Conservation (phyloP, 1,139 yeast species). For the Scheffersomyces segobiensis region DNA sequence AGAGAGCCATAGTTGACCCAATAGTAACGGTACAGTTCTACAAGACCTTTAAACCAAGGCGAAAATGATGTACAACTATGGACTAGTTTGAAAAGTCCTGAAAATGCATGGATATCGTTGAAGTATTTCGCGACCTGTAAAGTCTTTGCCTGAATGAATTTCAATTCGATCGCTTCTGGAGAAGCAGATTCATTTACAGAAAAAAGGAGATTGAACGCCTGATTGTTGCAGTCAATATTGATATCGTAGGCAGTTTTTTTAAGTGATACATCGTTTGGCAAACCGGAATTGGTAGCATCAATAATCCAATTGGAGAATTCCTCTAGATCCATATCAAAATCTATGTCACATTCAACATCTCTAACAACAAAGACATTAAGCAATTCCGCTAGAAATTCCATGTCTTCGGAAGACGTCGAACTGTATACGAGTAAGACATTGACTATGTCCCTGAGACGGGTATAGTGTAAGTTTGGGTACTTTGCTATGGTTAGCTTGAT, state of each 20-base stretch:
- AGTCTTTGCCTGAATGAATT: constrained; percentile 26
- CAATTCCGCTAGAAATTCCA: constrained; percentile 7
- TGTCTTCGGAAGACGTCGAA: constrained; percentile 12
- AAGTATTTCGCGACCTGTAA: constrained; percentile 21
- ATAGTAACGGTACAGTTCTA: constrained; percentile 33
- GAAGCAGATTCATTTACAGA: neutral
- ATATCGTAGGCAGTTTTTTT: constrained; percentile 3
- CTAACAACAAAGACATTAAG: constrained; percentile 9
- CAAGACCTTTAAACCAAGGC: constrained; percentile 29
- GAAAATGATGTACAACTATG: constrained; percentile 18
- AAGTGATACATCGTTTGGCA: neutral
- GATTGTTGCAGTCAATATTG: constrained; percentile 1
- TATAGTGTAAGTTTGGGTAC: neutral
- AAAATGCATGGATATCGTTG: constrained; percentile 14
- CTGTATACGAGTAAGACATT: constrained; percentile 14
- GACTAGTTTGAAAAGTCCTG: constrained; percentile 17
- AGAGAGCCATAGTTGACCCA: constrained; percentile 27
- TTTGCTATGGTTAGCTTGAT: neutral
- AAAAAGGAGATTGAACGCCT: neutral
- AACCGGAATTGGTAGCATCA: neutral
- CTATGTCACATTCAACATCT: constrained; percentile 2
- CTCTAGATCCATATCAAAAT: constrained; percentile 19
- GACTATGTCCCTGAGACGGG: constrained; percentile 11
- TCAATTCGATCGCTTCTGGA: constrained; percentile 6
- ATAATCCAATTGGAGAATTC: constrained; percentile 22